Evolutionary conservation across 2,329 filamentous ascomycete species (phyloP).

Genomic region (Colletotrichum liriopes): DNA sequence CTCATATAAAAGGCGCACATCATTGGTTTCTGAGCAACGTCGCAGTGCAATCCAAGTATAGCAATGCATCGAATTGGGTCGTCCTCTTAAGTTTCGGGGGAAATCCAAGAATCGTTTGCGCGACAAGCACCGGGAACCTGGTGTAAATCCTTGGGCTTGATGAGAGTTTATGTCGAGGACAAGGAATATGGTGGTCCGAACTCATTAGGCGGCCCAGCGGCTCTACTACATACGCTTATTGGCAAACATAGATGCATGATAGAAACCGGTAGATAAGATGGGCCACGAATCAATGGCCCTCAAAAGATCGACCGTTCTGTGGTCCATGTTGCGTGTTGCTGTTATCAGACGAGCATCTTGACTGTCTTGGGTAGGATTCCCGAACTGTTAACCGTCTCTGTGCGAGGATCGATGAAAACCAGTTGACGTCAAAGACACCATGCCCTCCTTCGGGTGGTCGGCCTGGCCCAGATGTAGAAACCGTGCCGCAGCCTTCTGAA

Average conservation of each 20-base stretch:
- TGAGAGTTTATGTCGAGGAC: neutral
- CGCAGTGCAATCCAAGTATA: neutral
- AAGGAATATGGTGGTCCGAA: neutral
- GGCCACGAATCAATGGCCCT: neutral
- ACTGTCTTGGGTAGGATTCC: neutral
- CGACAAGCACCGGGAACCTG: neutral
- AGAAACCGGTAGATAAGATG: neutral
- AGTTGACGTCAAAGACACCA: neutral
- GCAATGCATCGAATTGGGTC: neutral
- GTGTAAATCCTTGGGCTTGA: slow-evolving; percentile 1
- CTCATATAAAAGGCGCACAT: neutral
- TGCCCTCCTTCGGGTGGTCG: neutral
- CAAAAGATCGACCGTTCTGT: neutral
- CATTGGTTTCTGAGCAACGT: neutral
- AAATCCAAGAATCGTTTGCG: slow-evolving; percentile 10
- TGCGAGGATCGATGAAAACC: neutral
- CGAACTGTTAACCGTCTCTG: neutral
- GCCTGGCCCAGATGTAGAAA: no score
- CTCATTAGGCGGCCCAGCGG: neutral
- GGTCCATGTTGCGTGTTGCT: neutral
- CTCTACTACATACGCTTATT: neutral
- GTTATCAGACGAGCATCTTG: slow-evolving; percentile 6
- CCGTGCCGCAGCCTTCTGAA: neutral
- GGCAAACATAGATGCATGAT: neutral
- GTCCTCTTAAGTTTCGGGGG: neutral